Conservation (phyloP, 768 basidiomycete species). For the Hydnum rufescens region DNA sequence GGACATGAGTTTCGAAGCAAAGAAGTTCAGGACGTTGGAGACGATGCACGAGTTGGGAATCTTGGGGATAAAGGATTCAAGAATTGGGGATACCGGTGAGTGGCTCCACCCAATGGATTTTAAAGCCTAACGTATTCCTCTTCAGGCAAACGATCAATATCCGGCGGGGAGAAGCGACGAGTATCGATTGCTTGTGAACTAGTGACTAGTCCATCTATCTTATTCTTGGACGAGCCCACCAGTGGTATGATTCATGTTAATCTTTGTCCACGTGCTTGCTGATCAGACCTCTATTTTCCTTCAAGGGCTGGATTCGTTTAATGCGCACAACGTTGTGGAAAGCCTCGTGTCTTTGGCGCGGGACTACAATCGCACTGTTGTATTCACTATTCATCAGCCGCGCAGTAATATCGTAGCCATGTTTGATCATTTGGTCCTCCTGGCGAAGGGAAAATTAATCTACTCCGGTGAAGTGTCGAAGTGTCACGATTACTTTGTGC, state of each 20-base stretch:
- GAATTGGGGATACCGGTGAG: conserved; percentile 75
- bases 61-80: conserved; percentile 66
- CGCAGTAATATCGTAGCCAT: conserved; percentile 92
- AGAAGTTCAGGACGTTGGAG: conserved; percentile 83
- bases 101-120: conserved; percentile 4
- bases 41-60: conserved; percentile 95
- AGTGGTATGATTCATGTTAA: conserved; percentile 35
- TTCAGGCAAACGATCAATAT: conserved; percentile 69
- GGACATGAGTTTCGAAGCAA: conserved; percentile 92
- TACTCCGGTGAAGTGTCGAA: conserved; percentile 62
- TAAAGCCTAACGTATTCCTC: background rate
- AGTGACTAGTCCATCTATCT: conserved; percentile 87
- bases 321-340: conserved; percentile 88
- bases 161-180: conserved; percentile 91
- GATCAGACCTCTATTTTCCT: background rate
- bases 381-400: conserved; percentile 97
- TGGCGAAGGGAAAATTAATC: conserved; percentile 66
- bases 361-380: conserved; percentile 81
- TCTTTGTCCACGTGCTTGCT: background rate
- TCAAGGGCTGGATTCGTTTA: conserved; percentile 79
- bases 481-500: conserved; percentile 64
- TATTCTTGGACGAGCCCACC: conserved; percentile 95
- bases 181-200: conserved; percentile 97
- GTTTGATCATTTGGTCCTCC: conserved; percentile 77
- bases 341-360: conserved; percentile 67